Base-by-base conservation (phyloP, 495 filamentous ascomycete species). In the Xylaria cubensis region DNA sequence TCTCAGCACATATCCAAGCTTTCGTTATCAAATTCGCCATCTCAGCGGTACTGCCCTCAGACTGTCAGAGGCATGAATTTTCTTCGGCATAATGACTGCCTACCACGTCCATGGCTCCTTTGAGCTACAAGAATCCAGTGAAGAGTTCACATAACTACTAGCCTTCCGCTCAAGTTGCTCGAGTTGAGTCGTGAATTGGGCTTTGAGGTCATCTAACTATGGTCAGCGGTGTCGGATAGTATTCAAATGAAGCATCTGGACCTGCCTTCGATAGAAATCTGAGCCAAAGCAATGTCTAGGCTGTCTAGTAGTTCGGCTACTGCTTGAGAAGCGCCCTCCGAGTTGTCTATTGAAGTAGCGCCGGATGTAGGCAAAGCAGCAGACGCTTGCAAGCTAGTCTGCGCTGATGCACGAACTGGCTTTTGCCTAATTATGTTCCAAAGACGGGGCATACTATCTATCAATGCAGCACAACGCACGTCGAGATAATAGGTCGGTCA, bases 91-190 rank as follows among this genome's bases (percentile, higher is more conserved):
- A 17, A 17, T 56, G 53, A 17, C 12, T 17, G 13, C 53, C 26
- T 32, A 56, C 53, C 53, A 56, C 32, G 4, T 56, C 53, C 53
- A 56, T 32, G 26, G 53, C 53, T 56, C 53, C 53, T 56, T 56
- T 17, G 53, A 29, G 26, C 53, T 32, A 56, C 53, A 56, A 4
- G 3, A 56, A 32, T 56, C 53, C 53, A 56, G 29, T 5, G 53
- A 56, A 9, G 53, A 56, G 13, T 56, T 56, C 12, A 0, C 53
- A 32, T 56, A 56, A 32, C 53, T 56, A 17, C 13, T 32, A 1
- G 15, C 53, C 26, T 56, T 56, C 26, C 53, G 53, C 53, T 56
- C 53, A 3, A 56, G 53, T 17, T 29, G 10, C 53, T 56, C 53
- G 0, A 56, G 53, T 3, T 56, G 53, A 32, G 53, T 26, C 17